These are phyloP conservation scores for Lichtheimia corymbifera DNA, from an alignment of 371 early-diverging fungal genomes.

Conservation along the genomic window DNA sequence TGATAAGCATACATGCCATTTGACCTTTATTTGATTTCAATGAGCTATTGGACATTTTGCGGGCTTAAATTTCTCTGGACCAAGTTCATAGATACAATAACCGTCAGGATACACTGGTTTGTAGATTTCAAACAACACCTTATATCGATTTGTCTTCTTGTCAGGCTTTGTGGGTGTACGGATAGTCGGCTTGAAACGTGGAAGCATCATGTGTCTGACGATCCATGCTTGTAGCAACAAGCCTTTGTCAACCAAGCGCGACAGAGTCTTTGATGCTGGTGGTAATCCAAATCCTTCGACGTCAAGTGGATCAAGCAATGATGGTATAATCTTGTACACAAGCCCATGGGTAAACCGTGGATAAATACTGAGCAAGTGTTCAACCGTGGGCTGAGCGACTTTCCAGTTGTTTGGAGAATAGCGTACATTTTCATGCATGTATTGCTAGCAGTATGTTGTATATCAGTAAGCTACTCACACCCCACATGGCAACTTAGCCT, in stretches of 20 bases:
- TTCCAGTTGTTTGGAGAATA: conserved; percentile 25
- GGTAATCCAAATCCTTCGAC: conserved; percentile 27
- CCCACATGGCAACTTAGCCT: too few relatives aligned
- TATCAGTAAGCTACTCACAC: too few relatives aligned
- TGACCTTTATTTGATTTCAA: not conserved
- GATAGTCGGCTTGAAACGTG: conserved; percentile 20
- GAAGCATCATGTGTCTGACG: conserved; percentile 29
- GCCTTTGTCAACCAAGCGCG: not conserved
- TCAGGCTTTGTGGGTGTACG: conserved; percentile 33
- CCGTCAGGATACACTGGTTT: conserved; percentile 31
- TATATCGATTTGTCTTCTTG: conserved; percentile 25
- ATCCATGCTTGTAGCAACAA: not conserved
- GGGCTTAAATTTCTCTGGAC: conserved; percentile 36
- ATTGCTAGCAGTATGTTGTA: not conserved
- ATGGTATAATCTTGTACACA: conserved; percentile 14
- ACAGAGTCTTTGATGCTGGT: not conserved
- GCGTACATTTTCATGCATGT: conserved; percentile 10
- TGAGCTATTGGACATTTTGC: conserved; percentile 13
- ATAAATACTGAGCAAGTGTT: conserved; percentile 23
- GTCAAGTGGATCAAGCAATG: conserved; percentile 26
- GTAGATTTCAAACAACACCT: conserved; percentile 29
- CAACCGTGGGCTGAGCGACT: conserved; percentile 31
- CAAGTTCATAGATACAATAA: conserved; percentile 38
- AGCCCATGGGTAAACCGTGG: conserved; percentile 28
- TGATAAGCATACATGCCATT: not conserved